A percentile compares a stretch with the other conserved stretches of the same genome.
phyloP scores from a whole-genome alignment of 2,329 filamentous ascomycete species.

The Teratosphaeriaceae sp. region DNA sequence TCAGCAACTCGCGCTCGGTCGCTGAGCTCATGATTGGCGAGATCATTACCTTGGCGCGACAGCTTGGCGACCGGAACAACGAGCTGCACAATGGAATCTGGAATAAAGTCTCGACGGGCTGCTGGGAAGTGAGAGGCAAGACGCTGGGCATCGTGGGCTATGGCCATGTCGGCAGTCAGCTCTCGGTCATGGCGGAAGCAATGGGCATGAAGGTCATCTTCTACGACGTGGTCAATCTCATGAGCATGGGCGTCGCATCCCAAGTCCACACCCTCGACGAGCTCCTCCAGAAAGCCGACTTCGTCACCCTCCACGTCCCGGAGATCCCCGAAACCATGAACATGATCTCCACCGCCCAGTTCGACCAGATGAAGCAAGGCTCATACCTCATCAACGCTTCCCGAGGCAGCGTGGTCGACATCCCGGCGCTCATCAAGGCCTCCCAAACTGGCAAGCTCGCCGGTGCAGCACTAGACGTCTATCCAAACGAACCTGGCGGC shows the following conservation, averaged over 20 bases:
- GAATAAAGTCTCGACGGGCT: constrained; percentile 96
- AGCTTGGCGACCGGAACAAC: constrained; percentile 85
- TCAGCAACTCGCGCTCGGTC: constrained; percentile 95
- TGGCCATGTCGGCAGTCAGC: constrained; percentile 91
- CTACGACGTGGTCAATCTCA: constrained; percentile 89
- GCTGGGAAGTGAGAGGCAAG: constrained; percentile 98
- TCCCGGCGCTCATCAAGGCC: constrained; percentile 81
- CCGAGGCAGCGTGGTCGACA: constrained; percentile 88
- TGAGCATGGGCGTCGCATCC: constrained; percentile 82
- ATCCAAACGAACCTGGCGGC: constrained; percentile 84
- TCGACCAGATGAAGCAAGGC: constrained; percentile 85
- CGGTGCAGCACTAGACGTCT: constrained; percentile 94
- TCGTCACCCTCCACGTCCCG: constrained; percentile 90
- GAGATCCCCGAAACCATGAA: constrained; percentile 88
- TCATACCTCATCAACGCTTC: constrained; percentile 95
- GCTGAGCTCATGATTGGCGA: constrained; percentile 93
- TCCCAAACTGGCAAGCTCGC: constrained; percentile 82
- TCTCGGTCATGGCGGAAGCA: constrained; percentile 90
- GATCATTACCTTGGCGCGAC: constrained; percentile 85
- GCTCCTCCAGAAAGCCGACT: constrained; percentile 75
- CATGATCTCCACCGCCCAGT: constrained; percentile 74
- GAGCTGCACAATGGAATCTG: constrained; percentile 92
- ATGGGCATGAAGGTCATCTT: constrained; percentile 99
- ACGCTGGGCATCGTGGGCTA: constrained; percentile 95
- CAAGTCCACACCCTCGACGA: constrained; percentile 74